phyloP scores from a whole-genome alignment of 2,329 filamentous ascomycete genomes.

The Raffaelea deltoideospora region DNA sequence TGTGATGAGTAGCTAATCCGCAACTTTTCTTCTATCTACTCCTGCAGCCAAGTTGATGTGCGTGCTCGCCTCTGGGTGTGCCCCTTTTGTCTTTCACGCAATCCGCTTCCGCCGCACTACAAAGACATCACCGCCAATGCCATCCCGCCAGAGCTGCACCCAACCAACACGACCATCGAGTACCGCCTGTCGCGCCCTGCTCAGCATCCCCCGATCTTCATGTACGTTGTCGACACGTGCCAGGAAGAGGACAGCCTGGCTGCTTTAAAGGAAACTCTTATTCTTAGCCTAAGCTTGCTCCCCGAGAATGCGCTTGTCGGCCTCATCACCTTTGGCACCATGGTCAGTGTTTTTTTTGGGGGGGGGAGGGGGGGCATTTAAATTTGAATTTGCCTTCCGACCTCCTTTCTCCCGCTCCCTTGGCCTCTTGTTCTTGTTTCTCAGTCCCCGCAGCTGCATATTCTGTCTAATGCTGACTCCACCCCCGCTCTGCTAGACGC shows the following conservation, averaged over 20 bases:
- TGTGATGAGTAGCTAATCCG: slow-evolving; percentile 9
- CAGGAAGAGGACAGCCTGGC: slow-evolving; percentile 77
- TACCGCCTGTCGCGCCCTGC: slow-evolving; percentile 68
- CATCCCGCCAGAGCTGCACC: slow-evolving; percentile 71
- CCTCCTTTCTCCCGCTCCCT: slow-evolving; percentile 20
- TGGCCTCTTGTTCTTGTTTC: not conserved
- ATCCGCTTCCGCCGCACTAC: slow-evolving; percentile 71
- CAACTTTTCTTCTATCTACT: not conserved
- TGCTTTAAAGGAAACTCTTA: slow-evolving; percentile 70
- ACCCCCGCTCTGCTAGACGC: slow-evolving; percentile 39
- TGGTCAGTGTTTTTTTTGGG: slow-evolving; percentile 44
- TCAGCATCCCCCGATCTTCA: slow-evolving; percentile 73
- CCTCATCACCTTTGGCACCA: slow-evolving; percentile 80
- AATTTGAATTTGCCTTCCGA: too few species aligned
- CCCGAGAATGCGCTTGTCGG: slow-evolving; percentile 72
- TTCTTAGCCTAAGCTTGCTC: slow-evolving; percentile 71
- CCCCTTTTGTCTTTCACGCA: slow-evolving; percentile 73
- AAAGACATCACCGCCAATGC: slow-evolving; percentile 77
- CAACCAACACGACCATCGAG: slow-evolving; percentile 76
- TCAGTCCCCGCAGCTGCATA: too few species aligned
- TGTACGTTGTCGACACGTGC: slow-evolving; percentile 79
- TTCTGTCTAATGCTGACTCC: slow-evolving; percentile 4
- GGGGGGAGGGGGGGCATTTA: too few species aligned
- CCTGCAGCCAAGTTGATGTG: slow-evolving; percentile 60
- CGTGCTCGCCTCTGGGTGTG: slow-evolving; percentile 78